phyloP scores from a whole-genome alignment of 2,329 filamentous ascomycete genomes.

The Mariannaea elegans region DNA sequence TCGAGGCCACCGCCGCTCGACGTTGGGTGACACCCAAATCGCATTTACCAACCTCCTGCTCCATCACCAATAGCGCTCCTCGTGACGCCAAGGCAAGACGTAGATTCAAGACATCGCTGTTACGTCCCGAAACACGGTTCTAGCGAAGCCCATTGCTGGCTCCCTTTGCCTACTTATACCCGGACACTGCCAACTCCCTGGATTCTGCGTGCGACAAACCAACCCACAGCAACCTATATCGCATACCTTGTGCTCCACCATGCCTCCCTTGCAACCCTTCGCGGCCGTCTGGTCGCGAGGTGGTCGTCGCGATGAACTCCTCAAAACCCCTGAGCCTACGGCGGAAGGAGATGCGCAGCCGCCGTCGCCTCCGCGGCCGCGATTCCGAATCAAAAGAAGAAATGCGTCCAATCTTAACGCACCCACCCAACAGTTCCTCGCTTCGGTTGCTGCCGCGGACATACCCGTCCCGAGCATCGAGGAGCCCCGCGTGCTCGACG shows the following conservation, averaged over 20 bases:
- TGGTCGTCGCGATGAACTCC: slow-evolving; percentile 51
- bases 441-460: slow-evolving; percentile 71
- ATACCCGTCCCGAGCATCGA: slow-evolving; percentile 73
- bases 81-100: slow-evolving; percentile 19
- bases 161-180: slow-evolving; percentile 29
- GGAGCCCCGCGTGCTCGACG: slow-evolving; percentile 57
- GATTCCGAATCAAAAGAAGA: slow-evolving; percentile 65
- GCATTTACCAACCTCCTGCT: slow-evolving; percentile 8
- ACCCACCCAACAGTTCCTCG: slow-evolving; percentile 73
- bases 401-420: slow-evolving; percentile 62
- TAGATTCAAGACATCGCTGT: slow-evolving; percentile 37
- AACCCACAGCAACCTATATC: slow-evolving; percentile 19
- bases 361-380: slow-evolving; percentile 61
- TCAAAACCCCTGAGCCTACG: slow-evolving; percentile 63
- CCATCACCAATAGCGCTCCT: slow-evolving; percentile 2
- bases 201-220: slow-evolving; percentile 11
- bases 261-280: slow-evolving; percentile 58
- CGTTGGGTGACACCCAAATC: slow-evolving; percentile 19
- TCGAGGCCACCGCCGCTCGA: slow-evolving; percentile 1
- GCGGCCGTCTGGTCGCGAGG: slow-evolving; percentile 55
- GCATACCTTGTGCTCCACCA: slow-evolving; percentile 42
- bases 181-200: slow-evolving; percentile 5
- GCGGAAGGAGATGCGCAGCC: slow-evolving; percentile 47
- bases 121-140: slow-evolving; percentile 35
- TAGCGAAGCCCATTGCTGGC: slow-evolving; percentile 20